Base-by-base conservation (phyloP, 2,329 filamentous ascomycete species). In the Alternaria angustiovoidea region DNA sequence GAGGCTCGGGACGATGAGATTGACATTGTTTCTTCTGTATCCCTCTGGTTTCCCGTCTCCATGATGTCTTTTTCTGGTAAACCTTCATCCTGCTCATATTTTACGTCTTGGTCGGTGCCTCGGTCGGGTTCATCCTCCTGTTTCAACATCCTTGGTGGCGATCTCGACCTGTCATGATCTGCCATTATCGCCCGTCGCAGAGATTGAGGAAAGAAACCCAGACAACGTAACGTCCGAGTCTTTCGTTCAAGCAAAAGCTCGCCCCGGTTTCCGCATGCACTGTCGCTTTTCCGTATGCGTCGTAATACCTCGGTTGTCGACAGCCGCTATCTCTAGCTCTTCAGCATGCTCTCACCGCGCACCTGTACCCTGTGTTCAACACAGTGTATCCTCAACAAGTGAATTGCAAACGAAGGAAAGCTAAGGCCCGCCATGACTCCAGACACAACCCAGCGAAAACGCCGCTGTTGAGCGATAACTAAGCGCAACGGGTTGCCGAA, bases 1-100 rank as follows among this genome's bases (percentile, higher is more conserved):
- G 71, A 70, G 22, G 68, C 60, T 26, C 64, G 66, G 8, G 71
- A 76, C 6, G 66, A 64, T 20, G 65, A 65, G 57, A 69, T 66
- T 38, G 67, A 70, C 34, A 70, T 67, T 4, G 48, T 52, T 42
- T 72, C 67, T 14, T 70, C 70, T 26, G 51, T 41, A 18, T 39
- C 36, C 22, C 28, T 38, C 7, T 61, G 57, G 4, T 46, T 32
- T 2, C 36, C 39, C 14, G 51, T 57, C 54, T 38, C 54, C 20
- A 28, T 1, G 11, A 20, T 49, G 18, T 65, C 62, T 60, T 70
- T 64, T 26, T 55, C 55, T 38, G 55, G 30, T 26, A 26, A 20
- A 20, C 20, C 12, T 16, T 41, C 34, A 8, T 52, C 28, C 14
- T 20, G 11, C 3, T 44, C 44, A 28, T 18, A 14, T 9, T 51